Percentiles rank a stretch among this genome's conserved stretches.
Evolutionary conservation across 331 rosid genomes (phyloP).

Genomic region (Pyrus hybrid): DNA sequence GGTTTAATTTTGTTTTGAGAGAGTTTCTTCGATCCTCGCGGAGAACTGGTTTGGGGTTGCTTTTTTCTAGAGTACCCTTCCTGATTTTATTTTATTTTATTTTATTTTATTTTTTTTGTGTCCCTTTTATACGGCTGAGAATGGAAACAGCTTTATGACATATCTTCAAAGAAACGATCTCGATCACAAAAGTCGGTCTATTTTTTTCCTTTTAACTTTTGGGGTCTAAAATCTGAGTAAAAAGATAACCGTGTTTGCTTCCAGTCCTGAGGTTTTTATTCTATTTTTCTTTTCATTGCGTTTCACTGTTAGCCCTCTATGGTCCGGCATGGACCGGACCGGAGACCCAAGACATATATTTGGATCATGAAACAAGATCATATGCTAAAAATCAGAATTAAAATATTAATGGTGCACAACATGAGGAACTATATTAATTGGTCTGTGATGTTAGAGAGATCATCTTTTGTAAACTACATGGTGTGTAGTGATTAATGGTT

Average conservation of each 20-base stretch:
- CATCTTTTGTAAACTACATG: too few species aligned
- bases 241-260: background rate
- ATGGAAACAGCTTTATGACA: background rate
- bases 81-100: too few species aligned
- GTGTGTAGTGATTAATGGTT: too few species aligned
- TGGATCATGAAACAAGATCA: background rate
- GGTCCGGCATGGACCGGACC: background rate
- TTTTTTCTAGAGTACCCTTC: too few species aligned
- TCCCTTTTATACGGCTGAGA: background rate
- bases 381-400: too few species aligned
- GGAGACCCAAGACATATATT: background rate
- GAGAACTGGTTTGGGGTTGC: too few species aligned
- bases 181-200: background rate
- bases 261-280: background rate
- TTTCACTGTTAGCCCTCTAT: too few species aligned
- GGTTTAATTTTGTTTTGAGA: background rate
- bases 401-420: background rate
- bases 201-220: background rate
- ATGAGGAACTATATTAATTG: too few species aligned
- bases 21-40: background rate
- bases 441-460: too few species aligned
- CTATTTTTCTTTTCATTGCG: too few species aligned
- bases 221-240: background rate
- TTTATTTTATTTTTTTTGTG: rapidly evolving
- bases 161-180: background rate